Conservation (phyloP, 1,284 basidiomycete species). For the Sparassis latifolia region DNA sequence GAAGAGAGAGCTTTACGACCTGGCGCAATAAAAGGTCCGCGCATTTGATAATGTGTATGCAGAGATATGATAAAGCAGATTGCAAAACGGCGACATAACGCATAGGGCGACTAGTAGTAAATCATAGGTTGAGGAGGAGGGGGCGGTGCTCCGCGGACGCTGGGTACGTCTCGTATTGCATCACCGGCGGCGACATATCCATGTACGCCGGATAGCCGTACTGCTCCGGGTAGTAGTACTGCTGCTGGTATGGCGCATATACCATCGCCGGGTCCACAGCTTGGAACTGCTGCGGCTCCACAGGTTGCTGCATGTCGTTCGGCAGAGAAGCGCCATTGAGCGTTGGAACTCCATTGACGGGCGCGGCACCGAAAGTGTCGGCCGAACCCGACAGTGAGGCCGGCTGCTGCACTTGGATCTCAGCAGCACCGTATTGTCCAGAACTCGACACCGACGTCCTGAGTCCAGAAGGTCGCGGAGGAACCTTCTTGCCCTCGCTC, state of each 20-base stretch:
- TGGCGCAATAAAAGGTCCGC: neutral
- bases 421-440: constrained; percentile 6
- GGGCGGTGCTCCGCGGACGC: constrained; percentile 34
- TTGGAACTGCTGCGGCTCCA: constrained; percentile 14
- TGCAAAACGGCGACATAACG: constrained; percentile 14
- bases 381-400: neutral
- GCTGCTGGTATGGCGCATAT: constrained; percentile 50
- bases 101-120: constrained; percentile 45
- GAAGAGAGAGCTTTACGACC: neutral
- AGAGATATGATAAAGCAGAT: constrained; percentile 24
- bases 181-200: constrained; percentile 51
- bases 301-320: neutral
- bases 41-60: constrained; percentile 5
- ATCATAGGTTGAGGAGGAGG: constrained; percentile 43
- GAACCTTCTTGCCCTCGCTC: constrained; percentile 21
- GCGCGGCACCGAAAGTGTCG: neutral
- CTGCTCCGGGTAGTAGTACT: constrained; percentile 60
- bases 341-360: neutral
- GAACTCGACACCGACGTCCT: constrained; percentile 22
- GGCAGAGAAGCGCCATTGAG: neutral
- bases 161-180: constrained; percentile 62
- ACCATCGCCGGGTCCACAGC: constrained; percentile 33
- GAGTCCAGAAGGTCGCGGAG: constrained; percentile 33
- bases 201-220: constrained; percentile 61
- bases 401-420: neutral